phyloP scores from a whole-genome alignment of 768 basidiomycete genomes.

The Podaxis sp. region DNA sequence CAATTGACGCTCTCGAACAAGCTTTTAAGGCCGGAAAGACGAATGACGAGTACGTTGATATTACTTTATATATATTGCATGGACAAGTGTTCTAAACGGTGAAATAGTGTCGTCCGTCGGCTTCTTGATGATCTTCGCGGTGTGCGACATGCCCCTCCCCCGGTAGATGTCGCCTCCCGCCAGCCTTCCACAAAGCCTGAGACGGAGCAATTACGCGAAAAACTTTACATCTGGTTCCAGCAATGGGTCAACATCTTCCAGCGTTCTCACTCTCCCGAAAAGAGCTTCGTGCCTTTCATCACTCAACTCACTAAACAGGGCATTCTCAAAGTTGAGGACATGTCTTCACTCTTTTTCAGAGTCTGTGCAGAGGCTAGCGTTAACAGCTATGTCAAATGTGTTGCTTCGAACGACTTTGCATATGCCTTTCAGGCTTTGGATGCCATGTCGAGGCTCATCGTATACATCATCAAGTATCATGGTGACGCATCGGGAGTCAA shows the following conservation, averaged over 20 bases:
- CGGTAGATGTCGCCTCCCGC: conserved; percentile 32
- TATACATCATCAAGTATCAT: conserved; percentile 99
- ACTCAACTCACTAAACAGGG: conserved; percentile 97
- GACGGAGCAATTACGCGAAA: conserved; percentile 72
- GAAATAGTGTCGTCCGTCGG: conserved; percentile 57
- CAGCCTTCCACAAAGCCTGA: conserved; percentile 55
- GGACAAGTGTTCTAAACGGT: conserved; percentile 5
- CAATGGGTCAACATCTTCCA: conserved; percentile 98
- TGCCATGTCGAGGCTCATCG: conserved; percentile 91
- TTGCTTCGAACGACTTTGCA: conserved; percentile 68
- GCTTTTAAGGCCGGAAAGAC: conserved; percentile 72
- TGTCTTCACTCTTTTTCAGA: conserved; percentile 97
- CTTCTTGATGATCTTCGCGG: conserved; percentile 84
- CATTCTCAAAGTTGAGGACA: conserved; percentile 92
- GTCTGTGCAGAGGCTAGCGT: conserved; percentile 96
- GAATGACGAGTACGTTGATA: conserved; percentile 76
- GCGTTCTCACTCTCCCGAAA: conserved; percentile 86
- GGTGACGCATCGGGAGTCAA: conserved; percentile 92
- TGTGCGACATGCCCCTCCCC: conserved; percentile 47
- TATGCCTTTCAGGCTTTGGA: conserved; percentile 91
- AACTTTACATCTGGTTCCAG: conserved; percentile 78
- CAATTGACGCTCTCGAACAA: conserved; percentile 78
- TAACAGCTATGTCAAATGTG: conserved; percentile 78
- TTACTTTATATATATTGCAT: neutral
- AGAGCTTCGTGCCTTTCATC: conserved; percentile 94